Evolutionary conservation across 83 land plant genomes (phyloP), one percentile per base, ranked within the genome.

Genomic region (Thuja plicata): DNA sequence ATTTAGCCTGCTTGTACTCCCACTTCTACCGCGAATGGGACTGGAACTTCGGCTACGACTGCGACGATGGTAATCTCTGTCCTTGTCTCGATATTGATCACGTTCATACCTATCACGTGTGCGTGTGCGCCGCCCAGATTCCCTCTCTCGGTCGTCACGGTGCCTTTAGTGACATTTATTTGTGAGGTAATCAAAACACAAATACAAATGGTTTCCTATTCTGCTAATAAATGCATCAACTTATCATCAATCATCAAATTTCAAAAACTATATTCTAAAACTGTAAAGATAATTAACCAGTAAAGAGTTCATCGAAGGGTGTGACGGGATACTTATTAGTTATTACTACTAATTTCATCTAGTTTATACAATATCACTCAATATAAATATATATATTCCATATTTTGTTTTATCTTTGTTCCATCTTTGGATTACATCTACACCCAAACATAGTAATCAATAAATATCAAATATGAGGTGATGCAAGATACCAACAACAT

Each of bases 131-230:
- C 89, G 85, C 45, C 90, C 87, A 86, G 90, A 85, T 57, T 93
- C 94, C 90, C 89, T 93, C 62, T 90, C 94, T 77, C 92, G 89
- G 37, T 91, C 92, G 89, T 93, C 93, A n/a, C 94, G 92, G 88
- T 92, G 32, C 93, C 94, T 93, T 85, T 19, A 57, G 27, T 32
- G 17, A 13, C 19, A 76, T 34, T 11, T 3, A 34, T 12, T 32
- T 76, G 38, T 32, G 35, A 32, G 79, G 79, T 76, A 76, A 13
- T 27, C 12, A 0, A 76, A 32, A 0, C 15, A 76, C 38, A 76
- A 35, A 76, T 9, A 15, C 16, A 74, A 21, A 73, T 73, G 32
- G 32, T 8, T 73, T 73, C 2, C 77, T 60, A 71, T 9, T 30
- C 35, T 10, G 2, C 77, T 4, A 73, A 32, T 73, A 32, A 73